These are phyloP conservation scores for Thielaviopsis punctulata DNA, from an alignment of 2,329 filamentous ascomycete genomes.

Conservation along the genomic window DNA sequence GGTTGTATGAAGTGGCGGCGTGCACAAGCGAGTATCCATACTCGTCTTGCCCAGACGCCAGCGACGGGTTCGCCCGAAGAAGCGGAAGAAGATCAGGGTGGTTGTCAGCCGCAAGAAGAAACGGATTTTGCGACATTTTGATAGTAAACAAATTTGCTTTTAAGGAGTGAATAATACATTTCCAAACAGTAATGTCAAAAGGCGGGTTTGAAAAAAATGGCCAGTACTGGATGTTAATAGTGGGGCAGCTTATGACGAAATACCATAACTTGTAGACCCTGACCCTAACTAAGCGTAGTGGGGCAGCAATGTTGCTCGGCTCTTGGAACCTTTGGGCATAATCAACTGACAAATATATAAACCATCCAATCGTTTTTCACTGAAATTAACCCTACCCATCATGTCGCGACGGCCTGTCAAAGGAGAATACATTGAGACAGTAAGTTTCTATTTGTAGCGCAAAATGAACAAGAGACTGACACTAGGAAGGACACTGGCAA, in stretches of 20 bases:
- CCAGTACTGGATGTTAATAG: too few species aligned
- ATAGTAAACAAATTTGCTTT: background rate
- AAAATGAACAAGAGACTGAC: conserved; percentile 6
- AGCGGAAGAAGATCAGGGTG: conserved; percentile 55
- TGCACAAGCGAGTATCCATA: conserved; percentile 92
- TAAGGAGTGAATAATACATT: too few species aligned
- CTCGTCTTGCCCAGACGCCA: conserved; percentile 67
- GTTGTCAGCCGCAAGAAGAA: conserved; percentile 68
- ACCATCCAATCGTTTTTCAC: conserved; percentile 11
- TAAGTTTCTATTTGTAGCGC: conserved; percentile 24
- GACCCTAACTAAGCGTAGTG: too few species aligned
- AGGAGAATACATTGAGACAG: conserved; percentile 94
- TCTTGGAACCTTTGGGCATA: too few species aligned
- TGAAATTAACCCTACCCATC: conserved; percentile 15
- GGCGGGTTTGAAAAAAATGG: too few species aligned
- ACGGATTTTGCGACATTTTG: conserved; percentile 41
- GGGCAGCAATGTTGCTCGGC: too few species aligned
- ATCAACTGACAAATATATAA: too few species aligned
- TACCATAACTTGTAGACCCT: too few species aligned
- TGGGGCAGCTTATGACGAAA: too few species aligned
- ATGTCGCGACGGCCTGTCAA: conserved; percentile 68
- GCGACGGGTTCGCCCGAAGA: conserved; percentile 53
- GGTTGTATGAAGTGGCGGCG: conserved; percentile 82
- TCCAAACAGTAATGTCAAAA: too few species aligned
- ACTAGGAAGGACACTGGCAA: conserved; percentile 72